These are phyloP conservation scores for Aquilaria agallochum DNA, from an alignment of 441 rosid species.

Conservation along the genomic window DNA sequence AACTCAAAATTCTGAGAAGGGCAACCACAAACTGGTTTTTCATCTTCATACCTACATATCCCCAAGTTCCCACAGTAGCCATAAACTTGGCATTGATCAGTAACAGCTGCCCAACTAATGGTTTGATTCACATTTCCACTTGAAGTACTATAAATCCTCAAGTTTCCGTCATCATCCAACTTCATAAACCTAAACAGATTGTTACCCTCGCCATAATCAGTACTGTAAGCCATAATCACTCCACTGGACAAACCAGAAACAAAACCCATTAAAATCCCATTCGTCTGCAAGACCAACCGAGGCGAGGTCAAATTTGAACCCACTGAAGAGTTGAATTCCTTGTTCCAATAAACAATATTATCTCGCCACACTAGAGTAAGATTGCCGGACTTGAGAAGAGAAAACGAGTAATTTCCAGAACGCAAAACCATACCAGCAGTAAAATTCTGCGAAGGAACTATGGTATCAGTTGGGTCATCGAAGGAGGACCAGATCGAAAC, in stretches of 20 bases:
- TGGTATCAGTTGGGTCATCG: conserved; percentile 57
- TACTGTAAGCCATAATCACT: conserved; percentile 43
- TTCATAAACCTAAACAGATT: conserved; percentile 55
- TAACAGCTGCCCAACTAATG: conserved; percentile 57
- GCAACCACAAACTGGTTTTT: conserved; percentile 50
- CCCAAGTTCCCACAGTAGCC: conserved; percentile 75
- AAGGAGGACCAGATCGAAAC: conserved; percentile 62
- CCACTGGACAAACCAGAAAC: conserved; percentile 28
- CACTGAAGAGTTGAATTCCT: conserved; percentile 49
- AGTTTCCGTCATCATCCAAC: conserved; percentile 68
- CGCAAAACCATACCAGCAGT: conserved; percentile 28
- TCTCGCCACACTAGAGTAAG: conserved; percentile 51
- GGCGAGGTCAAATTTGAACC: conserved; percentile 47
- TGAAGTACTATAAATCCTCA: conserved; percentile 52
- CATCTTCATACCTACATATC: conserved; percentile 54
- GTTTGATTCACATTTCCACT: conserved; percentile 22
- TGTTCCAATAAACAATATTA: conserved; percentile 43
- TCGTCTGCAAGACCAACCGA: conserved; percentile 34
- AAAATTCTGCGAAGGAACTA: conserved; percentile 63
- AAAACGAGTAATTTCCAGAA: conserved; percentile 59
- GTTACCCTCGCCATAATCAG: conserved; percentile 62
- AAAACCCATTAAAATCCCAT: conserved; percentile 43
- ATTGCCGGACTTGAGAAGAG: conserved; percentile 38
- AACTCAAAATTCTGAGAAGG: conserved; percentile 66
- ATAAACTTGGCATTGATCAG: conserved; percentile 61